Base-by-base conservation (phyloP, 1,284 basidiomycete species). In the Earliella scabrosa region DNA sequence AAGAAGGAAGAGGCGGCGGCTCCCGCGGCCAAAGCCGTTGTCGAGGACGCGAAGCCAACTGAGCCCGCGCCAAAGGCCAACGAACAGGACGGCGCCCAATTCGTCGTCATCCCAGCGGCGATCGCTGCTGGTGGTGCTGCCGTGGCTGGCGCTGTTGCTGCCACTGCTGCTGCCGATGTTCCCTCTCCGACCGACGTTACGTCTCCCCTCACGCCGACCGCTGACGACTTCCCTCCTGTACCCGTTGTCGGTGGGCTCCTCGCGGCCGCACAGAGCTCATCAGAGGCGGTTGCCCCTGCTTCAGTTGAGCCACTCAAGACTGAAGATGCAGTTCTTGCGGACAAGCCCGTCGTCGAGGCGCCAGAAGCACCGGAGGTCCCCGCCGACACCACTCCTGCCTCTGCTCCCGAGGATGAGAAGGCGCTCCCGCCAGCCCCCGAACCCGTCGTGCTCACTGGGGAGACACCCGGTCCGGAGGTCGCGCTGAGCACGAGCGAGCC, bases 391-490 rank as follows among this genome's bases (percentile, higher is more conserved):
- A n/a, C 61, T 11, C 45, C 46, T 1, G 39, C 59, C 16, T 46
- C 44, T 1, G 41, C 27, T 3, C 38, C 40, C 5, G 38, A 51
- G 18, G 52, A 62, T 26, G 59, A 62, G 41, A 64, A 63, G 52
- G 38, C 58, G 7, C 63, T 68, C 3, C 67, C 69, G 18, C 66
- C 69, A 40, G 65, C 74, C 4, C 74, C 75, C 3, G 74, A 74
- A 56, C 60, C 47, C 7, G 69, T 75, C 32, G 69, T 75, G 0
- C 61, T 73, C 20, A 64, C 73, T 13, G 75, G 74, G 6, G 72
- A 72, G 40, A 79, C 77, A 2, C 73, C 73, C 32, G 72, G 74
- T 1, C 75, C 73, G 20, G 66, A 75, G 29, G 54, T 72, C 43
- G 74, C 73, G 26, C 65, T 73, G 51, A 57, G 46, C 48, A 67